Conservation (phyloP, 1,284 basidiomycete genomes). For the Ganoderma sinense region DNA sequence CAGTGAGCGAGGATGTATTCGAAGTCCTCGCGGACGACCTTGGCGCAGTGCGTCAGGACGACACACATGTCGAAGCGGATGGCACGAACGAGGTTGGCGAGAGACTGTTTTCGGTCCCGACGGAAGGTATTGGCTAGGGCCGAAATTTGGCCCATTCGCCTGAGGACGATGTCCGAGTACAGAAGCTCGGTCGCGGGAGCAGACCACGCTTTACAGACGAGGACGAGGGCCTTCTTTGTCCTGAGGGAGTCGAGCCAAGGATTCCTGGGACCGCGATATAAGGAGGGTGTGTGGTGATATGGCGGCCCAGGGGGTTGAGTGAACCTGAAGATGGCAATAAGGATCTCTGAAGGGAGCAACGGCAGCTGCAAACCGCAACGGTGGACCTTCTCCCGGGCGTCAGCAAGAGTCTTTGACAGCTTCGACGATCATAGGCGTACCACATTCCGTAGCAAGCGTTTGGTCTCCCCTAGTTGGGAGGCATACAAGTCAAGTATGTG, state of each 20-base stretch:
- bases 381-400: neutral
- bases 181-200: slow-evolving; percentile 10
- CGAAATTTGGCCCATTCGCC: slow-evolving; percentile 11
- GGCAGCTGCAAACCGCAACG: neutral
- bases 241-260: slow-evolving; percentile 4
- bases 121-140: slow-evolving; percentile 6
- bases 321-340: neutral
- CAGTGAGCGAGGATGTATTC: neutral
- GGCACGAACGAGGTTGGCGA: neutral
- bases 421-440: neutral
- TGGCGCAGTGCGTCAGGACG: neutral
- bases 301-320: neutral
- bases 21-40: neutral
- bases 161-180: slow-evolving; percentile 12
- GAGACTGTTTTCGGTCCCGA: neutral
- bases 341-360: neutral
- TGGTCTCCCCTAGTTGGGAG: neutral
- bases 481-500: neutral
- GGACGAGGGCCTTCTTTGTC: slow-evolving; percentile 10
- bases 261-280: neutral
- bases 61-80: neutral
- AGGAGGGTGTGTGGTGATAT: neutral
- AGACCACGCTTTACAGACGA: slow-evolving; percentile 14
- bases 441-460: neutral
- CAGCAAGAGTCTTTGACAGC: neutral